phyloP scores from a whole-genome alignment of 805 yeast genomes.

The Wickerhamiella sergipiensis region DNA sequence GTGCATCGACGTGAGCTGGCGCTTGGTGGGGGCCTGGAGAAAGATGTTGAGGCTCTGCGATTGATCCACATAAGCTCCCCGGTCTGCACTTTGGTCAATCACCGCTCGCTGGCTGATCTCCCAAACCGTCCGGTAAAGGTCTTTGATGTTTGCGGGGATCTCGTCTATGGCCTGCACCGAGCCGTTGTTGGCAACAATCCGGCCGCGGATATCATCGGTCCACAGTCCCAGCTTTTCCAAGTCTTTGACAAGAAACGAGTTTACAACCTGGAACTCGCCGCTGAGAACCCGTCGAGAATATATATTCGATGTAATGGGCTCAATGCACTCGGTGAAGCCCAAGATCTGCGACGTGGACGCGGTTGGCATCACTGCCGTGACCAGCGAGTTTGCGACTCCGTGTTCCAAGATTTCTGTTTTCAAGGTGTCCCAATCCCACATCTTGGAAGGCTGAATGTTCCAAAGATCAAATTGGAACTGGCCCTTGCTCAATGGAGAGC shows the following conservation, averaged over 20 bases:
- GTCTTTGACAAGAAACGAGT: constrained; percentile 66
- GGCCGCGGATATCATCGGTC: constrained; percentile 59
- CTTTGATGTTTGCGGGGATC: constrained; percentile 58
- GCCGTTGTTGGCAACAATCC: constrained; percentile 62
- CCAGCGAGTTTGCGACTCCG: constrained; percentile 72
- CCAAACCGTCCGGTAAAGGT: constrained; percentile 81
- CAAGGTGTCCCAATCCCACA: constrained; percentile 72
- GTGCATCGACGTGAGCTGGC: constrained; percentile 91
- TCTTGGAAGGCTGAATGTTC: constrained; percentile 47
- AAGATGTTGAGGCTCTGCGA: constrained; percentile 89
- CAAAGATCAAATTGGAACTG: constrained; percentile 74
- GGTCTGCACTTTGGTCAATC: constrained; percentile 70
- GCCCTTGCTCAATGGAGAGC: constrained; percentile 82
- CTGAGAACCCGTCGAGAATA: constrained; percentile 77
- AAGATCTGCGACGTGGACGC: constrained; percentile 92
- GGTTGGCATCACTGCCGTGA: constrained; percentile 94
- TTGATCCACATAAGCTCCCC: constrained; percentile 62
- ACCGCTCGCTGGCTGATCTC: constrained; percentile 71
- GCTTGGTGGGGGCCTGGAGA: constrained; percentile 76
- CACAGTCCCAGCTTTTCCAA: constrained; percentile 66
- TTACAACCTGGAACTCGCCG: constrained; percentile 85
- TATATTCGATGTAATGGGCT: constrained; percentile 82
- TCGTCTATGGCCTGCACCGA: constrained; percentile 61
- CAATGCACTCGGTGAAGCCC: constrained; percentile 87
- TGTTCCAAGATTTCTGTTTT: constrained; percentile 38